phyloP scores from a whole-genome alignment of 1,139 yeast genomes.

The Zygosaccharomyces sapae region DNA sequence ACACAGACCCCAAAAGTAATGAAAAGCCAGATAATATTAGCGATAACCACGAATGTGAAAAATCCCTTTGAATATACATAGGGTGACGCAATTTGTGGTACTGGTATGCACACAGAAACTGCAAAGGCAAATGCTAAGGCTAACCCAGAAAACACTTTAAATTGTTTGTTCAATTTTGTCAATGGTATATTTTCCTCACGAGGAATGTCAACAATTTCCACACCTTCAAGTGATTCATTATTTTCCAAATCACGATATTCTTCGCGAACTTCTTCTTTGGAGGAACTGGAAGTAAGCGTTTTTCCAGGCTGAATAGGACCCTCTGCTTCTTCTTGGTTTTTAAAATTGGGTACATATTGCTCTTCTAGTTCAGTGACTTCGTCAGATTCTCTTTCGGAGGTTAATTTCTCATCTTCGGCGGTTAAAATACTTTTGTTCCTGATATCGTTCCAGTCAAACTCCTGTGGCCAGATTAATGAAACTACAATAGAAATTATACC shows the following conservation, averaged over 20 bases:
- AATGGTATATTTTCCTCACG: constrained; percentile 16
- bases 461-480: constrained; percentile 39
- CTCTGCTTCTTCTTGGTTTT: not conserved
- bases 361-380: constrained; percentile 2
- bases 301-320: not conserved
- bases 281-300: not conserved
- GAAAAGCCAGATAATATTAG: constrained; percentile 33
- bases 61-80: constrained; percentile 29
- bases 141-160: constrained; percentile 15
- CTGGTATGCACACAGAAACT: constrained; percentile 23
- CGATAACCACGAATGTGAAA: constrained; percentile 29
- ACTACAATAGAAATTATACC: constrained; percentile 36
- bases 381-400: not conserved
- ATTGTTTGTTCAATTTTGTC: constrained; percentile 15
- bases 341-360: not conserved
- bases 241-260: not conserved
- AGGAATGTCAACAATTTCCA: constrained; percentile 9
- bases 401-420: not conserved
- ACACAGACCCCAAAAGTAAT: constrained; percentile 28
- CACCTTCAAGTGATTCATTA: not conserved
- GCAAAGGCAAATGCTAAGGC: constrained; percentile 10
- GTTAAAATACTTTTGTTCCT: constrained; percentile 38
- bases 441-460: constrained; percentile 39
- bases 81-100: constrained; percentile 31
- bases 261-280: not conserved